These are phyloP conservation scores for Verticillium longisporum DNA, from an alignment of 2,329 filamentous ascomycete species.

Conservation along the genomic window DNA sequence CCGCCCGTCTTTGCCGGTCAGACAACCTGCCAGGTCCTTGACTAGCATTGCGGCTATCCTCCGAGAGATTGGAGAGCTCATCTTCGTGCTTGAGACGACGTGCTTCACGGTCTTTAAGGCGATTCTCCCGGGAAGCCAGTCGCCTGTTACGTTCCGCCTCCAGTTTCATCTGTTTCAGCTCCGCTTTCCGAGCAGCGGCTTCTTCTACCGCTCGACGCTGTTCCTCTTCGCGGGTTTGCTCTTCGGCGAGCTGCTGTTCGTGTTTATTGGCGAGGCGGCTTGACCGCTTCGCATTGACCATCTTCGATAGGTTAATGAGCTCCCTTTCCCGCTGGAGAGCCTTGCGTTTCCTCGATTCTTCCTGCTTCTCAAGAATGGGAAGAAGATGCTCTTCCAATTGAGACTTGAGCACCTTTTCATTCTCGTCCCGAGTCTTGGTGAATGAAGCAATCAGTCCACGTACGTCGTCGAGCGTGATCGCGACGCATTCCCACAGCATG, in stretches of 20 bases:
- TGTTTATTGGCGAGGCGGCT: slow-evolving; percentile 78
- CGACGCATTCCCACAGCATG: slow-evolving; percentile 86
- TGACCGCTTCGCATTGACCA: slow-evolving; percentile 91
- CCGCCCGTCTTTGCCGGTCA: slow-evolving; percentile 71
- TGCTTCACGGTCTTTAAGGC: slow-evolving; percentile 76
- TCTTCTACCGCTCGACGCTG: slow-evolving; percentile 59
- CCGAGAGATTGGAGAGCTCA: slow-evolving; percentile 71
- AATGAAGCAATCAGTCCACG: slow-evolving; percentile 63
- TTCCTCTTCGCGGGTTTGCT: slow-evolving; percentile 64
- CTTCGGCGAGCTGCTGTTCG: slow-evolving; percentile 70
- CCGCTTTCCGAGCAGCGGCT: slow-evolving; percentile 58
- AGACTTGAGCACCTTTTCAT: slow-evolving; percentile 72
- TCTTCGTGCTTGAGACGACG: slow-evolving; percentile 80
- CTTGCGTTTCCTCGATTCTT: slow-evolving; percentile 67
- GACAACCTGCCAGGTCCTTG: slow-evolving; percentile 58
- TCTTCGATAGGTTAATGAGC: slow-evolving; percentile 70
- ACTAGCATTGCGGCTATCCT: slow-evolving; percentile 59
- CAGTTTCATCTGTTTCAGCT: slow-evolving; percentile 49
- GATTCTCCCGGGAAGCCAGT: slow-evolving; percentile 76
- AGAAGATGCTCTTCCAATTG: slow-evolving; percentile 72
- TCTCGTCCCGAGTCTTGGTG: slow-evolving; percentile 69
- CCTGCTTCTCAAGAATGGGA: slow-evolving; percentile 75
- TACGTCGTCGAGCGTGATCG: slow-evolving; percentile 74
- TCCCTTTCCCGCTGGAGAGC: slow-evolving; percentile 67
- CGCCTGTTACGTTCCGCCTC: slow-evolving; percentile 73